phyloP scores from a whole-genome alignment of 371 early-diverging fungal species.

The Circinella umbellata region DNA sequence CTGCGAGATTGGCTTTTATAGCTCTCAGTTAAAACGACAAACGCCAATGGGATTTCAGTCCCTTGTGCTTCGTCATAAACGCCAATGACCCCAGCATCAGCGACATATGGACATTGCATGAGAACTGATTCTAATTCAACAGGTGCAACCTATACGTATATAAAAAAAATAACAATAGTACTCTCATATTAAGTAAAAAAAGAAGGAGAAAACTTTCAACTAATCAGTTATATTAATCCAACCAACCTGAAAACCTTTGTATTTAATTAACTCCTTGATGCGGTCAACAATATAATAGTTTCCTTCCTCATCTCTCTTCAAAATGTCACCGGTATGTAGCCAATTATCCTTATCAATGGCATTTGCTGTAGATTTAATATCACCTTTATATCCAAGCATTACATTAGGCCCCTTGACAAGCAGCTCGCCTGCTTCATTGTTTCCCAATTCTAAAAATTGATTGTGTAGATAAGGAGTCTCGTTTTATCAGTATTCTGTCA shows the following conservation, averaged over 20 bases:
- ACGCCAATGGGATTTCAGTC: slow-evolving; percentile 83
- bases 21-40: slow-evolving; percentile 55
- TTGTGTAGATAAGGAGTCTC: background rate
- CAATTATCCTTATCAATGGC: slow-evolving; percentile 74
- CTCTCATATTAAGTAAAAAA: too few relatives aligned
- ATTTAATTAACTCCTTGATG: slow-evolving; percentile 81
- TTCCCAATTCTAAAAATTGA: slow-evolving; percentile 72
- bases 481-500: too few relatives aligned
- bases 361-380: slow-evolving; percentile 65
- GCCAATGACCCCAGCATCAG: slow-evolving; percentile 79
- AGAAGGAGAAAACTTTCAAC: too few relatives aligned
- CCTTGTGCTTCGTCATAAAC: slow-evolving; percentile 52
- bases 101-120: slow-evolving; percentile 64
- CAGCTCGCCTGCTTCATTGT: slow-evolving; percentile 67
- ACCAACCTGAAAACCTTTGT: slow-evolving; percentile 65
- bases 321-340: slow-evolving; percentile 88
- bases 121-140: slow-evolving; percentile 82
- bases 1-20: slow-evolving; percentile 20
- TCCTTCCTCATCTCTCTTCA: slow-evolving; percentile 56
- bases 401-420: slow-evolving; percentile 79
- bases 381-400: slow-evolving; percentile 67
- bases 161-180: too few relatives aligned
- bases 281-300: slow-evolving; percentile 72
- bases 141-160: slow-evolving; percentile 16
- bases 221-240: too few relatives aligned